phyloP scores from a whole-genome alignment of 2,329 filamentous ascomycete genomes.

The Aspergillus uvarum region DNA sequence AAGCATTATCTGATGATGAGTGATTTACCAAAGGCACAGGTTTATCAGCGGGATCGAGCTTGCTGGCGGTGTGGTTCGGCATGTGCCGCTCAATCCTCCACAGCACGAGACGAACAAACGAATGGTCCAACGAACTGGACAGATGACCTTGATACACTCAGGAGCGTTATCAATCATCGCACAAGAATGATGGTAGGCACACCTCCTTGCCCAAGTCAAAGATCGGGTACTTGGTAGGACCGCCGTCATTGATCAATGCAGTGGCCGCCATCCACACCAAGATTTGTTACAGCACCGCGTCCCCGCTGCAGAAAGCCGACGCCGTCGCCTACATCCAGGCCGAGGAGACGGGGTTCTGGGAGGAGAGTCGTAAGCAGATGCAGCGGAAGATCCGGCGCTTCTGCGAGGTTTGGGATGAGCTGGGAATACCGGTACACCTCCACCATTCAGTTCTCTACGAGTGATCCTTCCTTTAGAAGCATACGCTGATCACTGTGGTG shows the following conservation, averaged over 20 bases:
- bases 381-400: too few species aligned
- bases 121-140: conserved; percentile 87
- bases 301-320: background rate
- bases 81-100: conserved; percentile 91
- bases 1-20: background rate
- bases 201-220: conserved; percentile 1
- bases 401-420: too few species aligned
- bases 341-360: background rate
- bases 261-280: background rate
- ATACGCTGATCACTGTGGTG: too few species aligned
- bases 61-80: conserved; percentile 91
- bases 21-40: conserved; percentile 33
- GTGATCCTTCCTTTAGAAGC: too few species aligned
- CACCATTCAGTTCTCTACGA: too few species aligned
- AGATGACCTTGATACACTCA: conserved; percentile 78
- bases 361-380: too few species aligned
- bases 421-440: background rate
- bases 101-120: conserved; percentile 65
- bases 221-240: background rate
- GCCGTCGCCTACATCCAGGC: background rate
- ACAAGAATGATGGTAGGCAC: conserved; percentile 87
- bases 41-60: conserved; percentile 99
- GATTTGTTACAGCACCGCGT: background rate
- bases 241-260: background rate
- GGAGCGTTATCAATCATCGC: conserved; percentile 74